These are phyloP conservation scores for Aciculosporium take DNA, from an alignment of 2,329 filamentous ascomycete genomes.

Conservation along the genomic window DNA sequence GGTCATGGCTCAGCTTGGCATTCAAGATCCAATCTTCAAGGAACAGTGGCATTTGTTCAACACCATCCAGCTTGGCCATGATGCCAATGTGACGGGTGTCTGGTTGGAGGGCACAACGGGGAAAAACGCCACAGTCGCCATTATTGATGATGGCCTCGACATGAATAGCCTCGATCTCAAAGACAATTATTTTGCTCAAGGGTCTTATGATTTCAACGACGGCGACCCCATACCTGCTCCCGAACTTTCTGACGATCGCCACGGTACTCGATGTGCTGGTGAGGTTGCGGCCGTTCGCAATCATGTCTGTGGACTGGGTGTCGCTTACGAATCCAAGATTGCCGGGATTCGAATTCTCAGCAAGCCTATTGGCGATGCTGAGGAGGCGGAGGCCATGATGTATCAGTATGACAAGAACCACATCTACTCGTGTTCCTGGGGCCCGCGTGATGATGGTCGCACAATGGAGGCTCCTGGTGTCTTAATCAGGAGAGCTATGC, in stretches of 20 bases:
- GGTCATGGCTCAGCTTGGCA: conserved; percentile 53
- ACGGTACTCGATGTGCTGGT: conserved; percentile 88
- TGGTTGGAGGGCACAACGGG: conserved; percentile 89
- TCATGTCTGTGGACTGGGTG: conserved; percentile 85
- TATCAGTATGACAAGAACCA: conserved; percentile 84
- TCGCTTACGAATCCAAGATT: conserved; percentile 84
- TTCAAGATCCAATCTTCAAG: conserved; percentile 78
- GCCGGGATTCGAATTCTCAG: conserved; percentile 87
- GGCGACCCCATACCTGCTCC: conserved; percentile 64
- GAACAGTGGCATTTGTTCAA: conserved; percentile 97
- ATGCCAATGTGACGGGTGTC: conserved; percentile 89
- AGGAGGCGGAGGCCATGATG: conserved; percentile 86
- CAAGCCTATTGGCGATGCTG: conserved; percentile 77
- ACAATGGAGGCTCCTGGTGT: conserved; percentile 91
- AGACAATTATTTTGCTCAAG: conserved; percentile 83
- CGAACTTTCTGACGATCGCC: conserved; percentile 67
- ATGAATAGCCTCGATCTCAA: conserved; percentile 90
- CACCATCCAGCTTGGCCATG: conserved; percentile 63
- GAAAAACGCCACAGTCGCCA: conserved; percentile 75
- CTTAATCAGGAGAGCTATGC: conserved; percentile 77
- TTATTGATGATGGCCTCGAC: conserved; percentile 91
- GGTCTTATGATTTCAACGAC: conserved; percentile 96
- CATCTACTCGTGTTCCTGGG: conserved; percentile 98
- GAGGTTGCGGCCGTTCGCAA: conserved; percentile 90
- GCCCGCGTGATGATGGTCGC: conserved; percentile 79